A percentile compares a stretch with the other conserved stretches of the same genome.
Evolutionary conservation across 805 yeast genomes (phyloP).

Genomic region (Starmerella sirachaensis): DNA sequence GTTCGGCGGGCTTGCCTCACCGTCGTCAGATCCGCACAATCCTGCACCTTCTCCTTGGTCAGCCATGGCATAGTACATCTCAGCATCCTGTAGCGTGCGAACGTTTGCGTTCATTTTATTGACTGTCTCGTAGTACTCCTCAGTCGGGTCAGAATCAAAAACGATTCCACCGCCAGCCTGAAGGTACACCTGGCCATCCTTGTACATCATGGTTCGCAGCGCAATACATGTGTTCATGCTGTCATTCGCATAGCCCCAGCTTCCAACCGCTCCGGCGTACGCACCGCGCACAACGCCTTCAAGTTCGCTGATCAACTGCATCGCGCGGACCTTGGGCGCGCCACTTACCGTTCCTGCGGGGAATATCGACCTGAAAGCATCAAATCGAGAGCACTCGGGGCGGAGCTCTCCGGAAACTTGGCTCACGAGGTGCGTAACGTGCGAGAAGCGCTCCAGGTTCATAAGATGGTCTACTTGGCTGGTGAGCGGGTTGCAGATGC

Average conservation of each 20-base stretch:
- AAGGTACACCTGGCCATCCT: slow-evolving; percentile 77
- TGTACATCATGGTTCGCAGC: slow-evolving; percentile 88
- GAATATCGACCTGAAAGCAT: slow-evolving; percentile 93
- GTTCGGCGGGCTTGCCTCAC: slow-evolving; percentile 1
- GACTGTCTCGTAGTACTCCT: slow-evolving; percentile 92
- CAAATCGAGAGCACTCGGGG: slow-evolving; percentile 75
- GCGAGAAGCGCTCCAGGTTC: slow-evolving; percentile 86
- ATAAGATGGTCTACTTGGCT: slow-evolving; percentile 80
- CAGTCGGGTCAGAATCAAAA: slow-evolving; percentile 85
- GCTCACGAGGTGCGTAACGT: slow-evolving; percentile 92
- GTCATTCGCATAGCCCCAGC: slow-evolving; percentile 92
- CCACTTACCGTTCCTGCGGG: slow-evolving; percentile 99
- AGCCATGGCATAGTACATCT: slow-evolving; percentile 31
- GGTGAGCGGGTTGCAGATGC: slow-evolving; percentile 79
- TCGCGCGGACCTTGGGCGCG: slow-evolving; percentile 94
- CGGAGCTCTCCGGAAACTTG: slow-evolving; percentile 89
- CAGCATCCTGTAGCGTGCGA: slow-evolving; percentile 85
- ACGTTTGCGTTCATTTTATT: slow-evolving; percentile 94
- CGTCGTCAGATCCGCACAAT: not conserved
- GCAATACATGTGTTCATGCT: slow-evolving; percentile 98
- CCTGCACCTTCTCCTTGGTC: not conserved
- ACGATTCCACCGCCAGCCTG: slow-evolving; percentile 99
- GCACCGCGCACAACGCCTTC: slow-evolving; percentile 91
- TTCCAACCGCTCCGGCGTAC: slow-evolving; percentile 98
- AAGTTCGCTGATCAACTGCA: slow-evolving; percentile 83